Conservation (phyloP, 2,329 filamentous ascomycete genomes). For the Coniochaeta sp. region DNA sequence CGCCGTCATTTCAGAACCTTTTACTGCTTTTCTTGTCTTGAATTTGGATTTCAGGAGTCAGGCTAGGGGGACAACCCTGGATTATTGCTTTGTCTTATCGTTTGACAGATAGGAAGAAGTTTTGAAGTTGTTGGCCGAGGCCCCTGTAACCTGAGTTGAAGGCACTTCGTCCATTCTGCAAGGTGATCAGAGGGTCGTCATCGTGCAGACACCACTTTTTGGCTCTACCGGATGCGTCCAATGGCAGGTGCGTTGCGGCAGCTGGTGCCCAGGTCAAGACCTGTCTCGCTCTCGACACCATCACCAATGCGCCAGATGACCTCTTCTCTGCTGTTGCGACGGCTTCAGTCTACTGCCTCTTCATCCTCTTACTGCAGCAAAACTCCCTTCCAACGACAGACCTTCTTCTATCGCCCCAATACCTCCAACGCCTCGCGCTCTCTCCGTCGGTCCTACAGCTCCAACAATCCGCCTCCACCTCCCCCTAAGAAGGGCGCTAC, state of each 20-base stretch:
- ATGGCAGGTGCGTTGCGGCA: conserved; percentile 12
- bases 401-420: conserved; percentile 1
- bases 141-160: not conserved
- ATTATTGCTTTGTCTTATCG: not conserved
- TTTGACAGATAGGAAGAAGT: not conserved
- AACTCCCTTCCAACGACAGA: not conserved
- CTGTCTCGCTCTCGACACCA: conserved; percentile 7
- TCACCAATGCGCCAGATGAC: not conserved
- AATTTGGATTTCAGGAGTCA: not conserved
- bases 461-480: conserved; percentile 1
- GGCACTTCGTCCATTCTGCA: not conserved
- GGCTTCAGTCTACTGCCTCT: not conserved
- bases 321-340: not conserved
- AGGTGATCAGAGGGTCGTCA: conserved; percentile 6
- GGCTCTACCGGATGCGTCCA: conserved; percentile 3
- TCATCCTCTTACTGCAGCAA: not conserved
- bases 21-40: too few species aligned
- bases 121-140: not conserved
- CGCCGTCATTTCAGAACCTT: not conserved
- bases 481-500: conserved; percentile 4
- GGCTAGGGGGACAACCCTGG: not conserved
- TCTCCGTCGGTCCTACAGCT: conserved; percentile 8
- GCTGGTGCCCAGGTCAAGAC: conserved; percentile 11
- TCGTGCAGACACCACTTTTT: conserved; percentile 7
- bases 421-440: conserved; percentile 1